These are phyloP conservation scores for Lactarius tabidus DNA, from an alignment of 768 basidiomycete genomes.

Conservation along the genomic window DNA sequence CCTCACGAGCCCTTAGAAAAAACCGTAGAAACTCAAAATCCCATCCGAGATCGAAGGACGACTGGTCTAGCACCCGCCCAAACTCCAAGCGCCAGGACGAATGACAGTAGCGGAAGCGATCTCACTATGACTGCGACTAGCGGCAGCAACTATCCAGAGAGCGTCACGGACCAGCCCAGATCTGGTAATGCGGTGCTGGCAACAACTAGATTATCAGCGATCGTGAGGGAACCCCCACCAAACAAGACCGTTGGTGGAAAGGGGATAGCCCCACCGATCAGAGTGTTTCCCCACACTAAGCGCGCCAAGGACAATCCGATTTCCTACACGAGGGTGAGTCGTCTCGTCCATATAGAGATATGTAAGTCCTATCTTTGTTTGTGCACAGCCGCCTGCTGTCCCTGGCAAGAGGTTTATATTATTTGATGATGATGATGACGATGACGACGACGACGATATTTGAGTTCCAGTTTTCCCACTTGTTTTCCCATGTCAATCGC, in stretches of 20 bases:
- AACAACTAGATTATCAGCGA: neutral
- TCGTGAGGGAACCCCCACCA: neutral
- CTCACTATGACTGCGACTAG: neutral
- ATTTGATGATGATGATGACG: constrained; percentile 32
- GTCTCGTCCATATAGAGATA: constrained; percentile 3
- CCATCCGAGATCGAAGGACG: neutral
- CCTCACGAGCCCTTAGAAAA: neutral
- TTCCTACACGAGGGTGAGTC: constrained; percentile 8
- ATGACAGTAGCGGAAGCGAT: neutral
- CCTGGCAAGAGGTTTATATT: constrained; percentile 32
- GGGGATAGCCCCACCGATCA: neutral
- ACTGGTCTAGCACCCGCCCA: neutral
- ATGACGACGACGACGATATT: constrained; percentile 25
- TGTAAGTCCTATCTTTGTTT: neutral
- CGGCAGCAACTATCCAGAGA: neutral
- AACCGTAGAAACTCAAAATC: neutral
- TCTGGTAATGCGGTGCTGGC: neutral
- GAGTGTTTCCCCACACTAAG: neutral
- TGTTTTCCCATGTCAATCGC: constrained; percentile 3
- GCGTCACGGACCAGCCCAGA: neutral
- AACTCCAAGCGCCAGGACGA: constrained; percentile 6
- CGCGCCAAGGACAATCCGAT: neutral
- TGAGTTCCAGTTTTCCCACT: too few relatives aligned
- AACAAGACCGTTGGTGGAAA: neutral
- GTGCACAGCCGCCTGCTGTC: constrained; percentile 8